phyloP scores from a whole-genome alignment of 2,329 filamentous ascomycete genomes.

The Epichloe glyceriae region DNA sequence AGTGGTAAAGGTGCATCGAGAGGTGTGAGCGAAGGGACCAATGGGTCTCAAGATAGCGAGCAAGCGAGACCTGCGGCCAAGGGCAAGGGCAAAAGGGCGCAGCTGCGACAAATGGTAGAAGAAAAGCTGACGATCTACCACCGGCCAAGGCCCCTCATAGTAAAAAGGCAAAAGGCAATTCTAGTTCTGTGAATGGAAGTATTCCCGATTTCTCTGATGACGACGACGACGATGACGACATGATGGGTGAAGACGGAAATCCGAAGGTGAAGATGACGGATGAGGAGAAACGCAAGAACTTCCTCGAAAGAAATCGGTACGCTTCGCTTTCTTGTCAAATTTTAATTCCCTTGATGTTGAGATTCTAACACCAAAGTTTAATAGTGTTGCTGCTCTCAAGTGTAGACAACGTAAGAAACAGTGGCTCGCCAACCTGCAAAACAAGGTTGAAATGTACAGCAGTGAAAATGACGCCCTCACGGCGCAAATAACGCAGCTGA shows the following conservation, averaged over 20 bases:
- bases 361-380: slow-evolving; percentile 2
- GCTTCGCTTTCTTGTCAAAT: slow-evolving; percentile 12
- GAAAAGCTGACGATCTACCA: slow-evolving; percentile 61
- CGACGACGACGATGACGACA: slow-evolving; percentile 29
- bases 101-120: slow-evolving; percentile 47
- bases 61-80: slow-evolving; percentile 51
- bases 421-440: slow-evolving; percentile 89
- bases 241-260: slow-evolving; percentile 42
- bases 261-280: slow-evolving; percentile 82
- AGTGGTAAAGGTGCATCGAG: slow-evolving; percentile 35
- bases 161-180: slow-evolving; percentile 55
- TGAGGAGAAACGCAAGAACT: slow-evolving; percentile 97
- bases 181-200: slow-evolving; percentile 14
- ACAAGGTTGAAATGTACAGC: slow-evolving; percentile 86
- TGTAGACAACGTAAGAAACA: slow-evolving; percentile 98
- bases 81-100: slow-evolving; percentile 57
- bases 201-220: slow-evolving; percentile 40
- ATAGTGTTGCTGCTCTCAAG: slow-evolving; percentile 85
- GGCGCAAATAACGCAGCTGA: slow-evolving; percentile 67
- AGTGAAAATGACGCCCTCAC: slow-evolving; percentile 82
- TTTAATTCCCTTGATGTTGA: not conserved
- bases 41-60: slow-evolving; percentile 61
- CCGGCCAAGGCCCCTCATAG: slow-evolving; percentile 45
- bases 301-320: slow-evolving; percentile 90
- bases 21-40: slow-evolving; percentile 55